Evolutionary conservation across 2,329 filamentous ascomycete species (phyloP).

Genomic region (Ramichloridium luteum): DNA sequence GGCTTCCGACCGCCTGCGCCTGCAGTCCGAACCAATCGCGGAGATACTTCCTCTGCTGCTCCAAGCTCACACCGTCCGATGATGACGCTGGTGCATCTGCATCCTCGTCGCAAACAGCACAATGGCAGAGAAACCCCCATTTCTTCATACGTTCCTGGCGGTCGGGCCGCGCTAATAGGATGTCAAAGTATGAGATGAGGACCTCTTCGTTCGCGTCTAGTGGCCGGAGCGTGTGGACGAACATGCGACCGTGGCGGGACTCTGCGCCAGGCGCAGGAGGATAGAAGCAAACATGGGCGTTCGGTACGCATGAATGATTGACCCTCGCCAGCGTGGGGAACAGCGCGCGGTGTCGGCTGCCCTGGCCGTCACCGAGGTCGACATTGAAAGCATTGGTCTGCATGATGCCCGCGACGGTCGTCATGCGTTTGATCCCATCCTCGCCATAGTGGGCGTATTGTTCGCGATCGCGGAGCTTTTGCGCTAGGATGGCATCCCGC

Average conservation of each 20-base stretch:
- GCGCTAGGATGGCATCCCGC: conserved; percentile 10
- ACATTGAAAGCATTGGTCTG: conserved; percentile 18
- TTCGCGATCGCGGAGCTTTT: conserved; percentile 9
- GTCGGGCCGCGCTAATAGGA: conserved; percentile 11
- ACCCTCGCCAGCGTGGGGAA: conserved; percentile 13
- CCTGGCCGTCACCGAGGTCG: conserved; percentile 10
- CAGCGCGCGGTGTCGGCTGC: conserved; percentile 12
- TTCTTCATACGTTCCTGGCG: conserved; percentile 11
- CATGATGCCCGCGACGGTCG: conserved; percentile 9
- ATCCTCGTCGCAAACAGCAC: conserved; percentile 10
- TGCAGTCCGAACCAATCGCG: conserved; percentile 8
- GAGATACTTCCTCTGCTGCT: conserved; percentile 7
- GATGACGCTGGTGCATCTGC: no score
- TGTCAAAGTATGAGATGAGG: conserved; percentile 15
- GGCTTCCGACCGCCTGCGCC: conserved; percentile 4
- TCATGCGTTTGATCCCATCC: not conserved
- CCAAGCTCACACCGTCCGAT: not conserved
- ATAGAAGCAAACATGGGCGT: conserved; percentile 17
- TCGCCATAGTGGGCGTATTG: not conserved
- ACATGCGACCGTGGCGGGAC: conserved; percentile 8
- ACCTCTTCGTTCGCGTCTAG: conserved; percentile 12
- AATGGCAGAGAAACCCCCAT: conserved; percentile 15
- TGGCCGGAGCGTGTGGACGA: conserved; percentile 11
- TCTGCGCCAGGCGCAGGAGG: conserved; percentile 1
- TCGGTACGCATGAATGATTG: conserved; percentile 16